Percentiles rank a stretch among this genome's conserved stretches.
These are phyloP conservation scores for Microstegium vimineum DNA, from an alignment of 176 grass and related monocot species.

Conservation along the genomic window DNA sequence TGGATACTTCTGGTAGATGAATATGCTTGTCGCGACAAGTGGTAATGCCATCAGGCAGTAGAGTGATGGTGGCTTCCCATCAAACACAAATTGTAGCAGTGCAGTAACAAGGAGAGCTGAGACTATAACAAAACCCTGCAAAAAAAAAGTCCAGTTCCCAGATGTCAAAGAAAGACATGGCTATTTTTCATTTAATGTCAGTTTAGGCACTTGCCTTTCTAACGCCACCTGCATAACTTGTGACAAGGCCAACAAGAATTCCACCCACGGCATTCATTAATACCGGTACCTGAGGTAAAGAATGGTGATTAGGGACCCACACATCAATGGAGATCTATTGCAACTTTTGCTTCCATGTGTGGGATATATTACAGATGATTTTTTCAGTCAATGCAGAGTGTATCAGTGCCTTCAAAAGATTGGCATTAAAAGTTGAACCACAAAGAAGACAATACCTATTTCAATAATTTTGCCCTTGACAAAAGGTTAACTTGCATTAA, in stretches of 20 bases:
- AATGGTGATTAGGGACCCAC: constrained; percentile 1
- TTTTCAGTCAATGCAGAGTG: neutral
- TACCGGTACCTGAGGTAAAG: constrained; percentile 66
- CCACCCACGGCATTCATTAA: constrained; percentile 85
- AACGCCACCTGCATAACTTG: constrained; percentile 89
- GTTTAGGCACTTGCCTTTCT: constrained; percentile 67
- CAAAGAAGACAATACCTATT: constrained; percentile 1
- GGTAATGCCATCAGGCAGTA: constrained; percentile 76
- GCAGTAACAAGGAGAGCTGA: constrained; percentile 93
- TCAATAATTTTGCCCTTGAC: neutral
- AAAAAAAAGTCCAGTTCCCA: constrained; percentile 21
- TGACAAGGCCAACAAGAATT: constrained; percentile 99
- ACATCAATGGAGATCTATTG: neutral
- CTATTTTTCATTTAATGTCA: constrained; percentile 19
- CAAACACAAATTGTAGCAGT: constrained; percentile 77
- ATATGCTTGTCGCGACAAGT: constrained; percentile 83
- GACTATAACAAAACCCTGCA: constrained; percentile 97
- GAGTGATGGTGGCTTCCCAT: constrained; percentile 73
- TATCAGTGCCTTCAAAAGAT: constrained; percentile 17
- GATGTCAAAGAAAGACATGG: constrained; percentile 1
- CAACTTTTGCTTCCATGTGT: constrained; percentile 6
- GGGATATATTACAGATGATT: constrained; percentile 9
- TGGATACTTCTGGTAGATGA: constrained; percentile 98
- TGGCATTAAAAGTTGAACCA: constrained; percentile 10
- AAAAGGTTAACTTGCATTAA: neutral